These are phyloP conservation scores for Phylloporus arenicola DNA, from an alignment of 768 basidiomycete genomes.

Conservation along the genomic window DNA sequence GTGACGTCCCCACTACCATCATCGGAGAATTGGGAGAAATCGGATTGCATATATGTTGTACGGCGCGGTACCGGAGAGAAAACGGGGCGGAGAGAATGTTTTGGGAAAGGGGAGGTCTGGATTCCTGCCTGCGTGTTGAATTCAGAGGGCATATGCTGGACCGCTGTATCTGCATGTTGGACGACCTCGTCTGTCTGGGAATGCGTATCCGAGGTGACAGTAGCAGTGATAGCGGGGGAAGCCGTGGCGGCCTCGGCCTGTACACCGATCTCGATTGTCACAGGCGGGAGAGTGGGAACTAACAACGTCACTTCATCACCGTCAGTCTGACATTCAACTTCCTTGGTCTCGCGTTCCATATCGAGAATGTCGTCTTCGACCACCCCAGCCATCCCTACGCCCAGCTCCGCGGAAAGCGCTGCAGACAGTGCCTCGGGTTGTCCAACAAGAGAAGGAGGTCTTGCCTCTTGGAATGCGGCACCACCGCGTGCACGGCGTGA, in stretches of 20 bases:
- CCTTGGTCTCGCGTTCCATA: conserved; percentile 48
- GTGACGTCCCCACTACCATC: conserved; percentile 33
- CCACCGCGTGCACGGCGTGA: conserved; percentile 58
- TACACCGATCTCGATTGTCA: conserved; percentile 37
- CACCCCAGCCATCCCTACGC: conserved; percentile 41
- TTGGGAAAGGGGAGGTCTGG: conserved; percentile 33
- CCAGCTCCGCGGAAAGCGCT: conserved; percentile 66
- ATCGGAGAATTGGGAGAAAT: conserved; percentile 34
- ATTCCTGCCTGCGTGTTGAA: conserved; percentile 30
- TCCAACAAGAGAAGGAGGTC: conserved; percentile 66
- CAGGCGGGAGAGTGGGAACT: conserved; percentile 26
- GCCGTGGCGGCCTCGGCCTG: conserved; percentile 32
- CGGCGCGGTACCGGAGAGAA: conserved; percentile 31
- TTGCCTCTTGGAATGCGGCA: conserved; percentile 61
- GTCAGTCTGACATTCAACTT: conserved; percentile 67
- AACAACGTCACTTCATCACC: conserved; percentile 29
- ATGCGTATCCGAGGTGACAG: conserved; percentile 32
- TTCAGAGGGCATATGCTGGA: conserved; percentile 41
- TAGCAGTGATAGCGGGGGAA: conserved; percentile 10
- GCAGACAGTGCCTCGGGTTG: conserved; percentile 67
- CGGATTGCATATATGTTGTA: conserved; percentile 45
- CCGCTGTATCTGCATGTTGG: conserved; percentile 37
- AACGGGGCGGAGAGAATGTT: conserved; percentile 16
- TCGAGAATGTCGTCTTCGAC: conserved; percentile 36
- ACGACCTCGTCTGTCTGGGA: conserved; percentile 47